Evolutionary conservation across 2,329 filamentous ascomycete genomes (phyloP).

Genomic region (Colletotrichum caudatum): DNA sequence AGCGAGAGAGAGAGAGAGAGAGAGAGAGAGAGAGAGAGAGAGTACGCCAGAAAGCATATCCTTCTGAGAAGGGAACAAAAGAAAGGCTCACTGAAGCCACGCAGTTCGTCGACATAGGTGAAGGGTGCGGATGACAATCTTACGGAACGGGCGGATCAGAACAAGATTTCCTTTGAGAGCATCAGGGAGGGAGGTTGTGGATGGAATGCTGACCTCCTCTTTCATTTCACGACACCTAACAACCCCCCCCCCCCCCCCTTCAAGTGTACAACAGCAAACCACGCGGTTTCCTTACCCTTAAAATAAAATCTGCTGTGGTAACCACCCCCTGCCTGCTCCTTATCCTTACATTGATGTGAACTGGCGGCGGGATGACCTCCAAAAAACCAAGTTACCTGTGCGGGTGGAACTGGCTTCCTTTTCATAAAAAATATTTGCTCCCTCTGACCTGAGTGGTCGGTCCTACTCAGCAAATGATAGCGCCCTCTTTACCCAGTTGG

Average conservation of each 20-base stretch:
- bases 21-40: neutral
- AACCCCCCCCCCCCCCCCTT: neutral
- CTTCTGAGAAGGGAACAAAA: neutral
- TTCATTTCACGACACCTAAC: slow-evolving; percentile 6
- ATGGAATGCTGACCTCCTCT: slow-evolving; percentile 25
- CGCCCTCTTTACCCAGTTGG: neutral
- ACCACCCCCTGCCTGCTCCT: too few species aligned
- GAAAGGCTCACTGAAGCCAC: neutral
- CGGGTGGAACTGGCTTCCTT: neutral
- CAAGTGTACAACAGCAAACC: slow-evolving; percentile 31
- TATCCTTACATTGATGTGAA: neutral
- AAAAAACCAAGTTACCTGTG: neutral
- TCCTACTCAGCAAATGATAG: neutral
- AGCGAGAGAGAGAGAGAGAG: neutral
- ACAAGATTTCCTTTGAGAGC: slow-evolving; percentile 4
- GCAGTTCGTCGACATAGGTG: neutral
- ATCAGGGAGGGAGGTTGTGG: slow-evolving; percentile 5
- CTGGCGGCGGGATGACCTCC: neutral
- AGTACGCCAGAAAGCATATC: neutral
- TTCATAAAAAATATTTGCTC: neutral
- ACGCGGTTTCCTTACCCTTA: slow-evolving; percentile 8
- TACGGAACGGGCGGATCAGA: neutral
- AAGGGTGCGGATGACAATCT: neutral
- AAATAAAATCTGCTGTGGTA: slow-evolving; percentile 29
- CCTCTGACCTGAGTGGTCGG: neutral